Evolutionary conservation across 2,329 filamentous ascomycete genomes (phyloP), one percentile per base, ranked within the genome.

Genomic region (Thermothelomyces thermophilus): DNA sequence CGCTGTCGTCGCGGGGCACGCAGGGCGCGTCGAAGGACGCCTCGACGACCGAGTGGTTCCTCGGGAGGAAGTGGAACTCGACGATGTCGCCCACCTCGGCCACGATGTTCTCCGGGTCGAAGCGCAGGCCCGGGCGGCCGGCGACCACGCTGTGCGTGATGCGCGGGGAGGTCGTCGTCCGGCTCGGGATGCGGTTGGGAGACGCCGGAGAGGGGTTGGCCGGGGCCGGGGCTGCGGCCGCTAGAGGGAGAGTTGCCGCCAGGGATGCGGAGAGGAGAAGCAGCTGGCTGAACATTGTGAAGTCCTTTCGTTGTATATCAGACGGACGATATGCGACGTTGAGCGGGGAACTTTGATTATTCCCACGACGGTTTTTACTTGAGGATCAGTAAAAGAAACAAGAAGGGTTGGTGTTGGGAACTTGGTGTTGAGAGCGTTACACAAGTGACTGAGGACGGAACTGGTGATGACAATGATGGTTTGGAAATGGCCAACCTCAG

Each of bases 41-140:
- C 57, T 72, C 67, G 3, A 64, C 69, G 42, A 80, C 65, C 11
- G 70, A 70, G 69, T 79, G 76, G 65, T 73, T 76, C 53, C 57
- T 59, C 9, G 75, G 72, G 50, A 71, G 70, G 68, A 74, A 80
- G 61, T 76, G 73, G 67, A 73, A 81, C 63, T 80, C 75, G 52
- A 81, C 61, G 5, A 74, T 56, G 53, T 75, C 72, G 49, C 76
- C 76, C 5, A 70, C 48, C 11, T 66, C 62, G 17, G 76, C 77
- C 3, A 70, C 69, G 36, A 77, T 63, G 56, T 71, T 73, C 48
- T 73, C 66, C 1, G 77, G 77, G 46, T 72, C 68, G 64, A 79
- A 80, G 44, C 60, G 59, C 34, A 79, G 68, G 41, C 70, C 71
- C 24, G 63, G 67, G 4, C 65, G 67, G 50, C 72, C 73, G 46